Evolutionary conservation across 2,329 filamentous ascomycete species (phyloP).

Genomic region (Penicillium sp.): DNA sequence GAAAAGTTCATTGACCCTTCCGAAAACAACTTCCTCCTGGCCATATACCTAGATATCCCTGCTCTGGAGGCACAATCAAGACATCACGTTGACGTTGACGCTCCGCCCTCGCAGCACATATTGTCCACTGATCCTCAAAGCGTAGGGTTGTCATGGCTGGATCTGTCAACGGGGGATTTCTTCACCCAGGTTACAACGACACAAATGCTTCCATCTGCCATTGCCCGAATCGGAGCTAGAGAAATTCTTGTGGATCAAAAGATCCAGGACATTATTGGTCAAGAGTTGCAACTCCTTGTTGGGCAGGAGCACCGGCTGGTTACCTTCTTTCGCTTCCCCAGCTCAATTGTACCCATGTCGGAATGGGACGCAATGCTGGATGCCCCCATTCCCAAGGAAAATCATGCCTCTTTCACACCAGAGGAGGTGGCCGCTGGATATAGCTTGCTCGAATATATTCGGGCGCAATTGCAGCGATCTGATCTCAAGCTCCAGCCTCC

Average conservation of each 20-base stretch:
- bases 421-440: slow-evolving; percentile 72
- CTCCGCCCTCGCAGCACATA: slow-evolving; percentile 26
- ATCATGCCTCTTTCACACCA: slow-evolving; percentile 54
- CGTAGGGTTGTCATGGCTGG: slow-evolving; percentile 85
- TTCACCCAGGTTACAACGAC: slow-evolving; percentile 73
- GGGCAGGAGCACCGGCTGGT: slow-evolving; percentile 70
- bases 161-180: slow-evolving; percentile 92
- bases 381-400: slow-evolving; percentile 56
- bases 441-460: slow-evolving; percentile 78
- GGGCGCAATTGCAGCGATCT: slow-evolving; percentile 68
- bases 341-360: slow-evolving; percentile 47
- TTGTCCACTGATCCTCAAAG: slow-evolving; percentile 36
- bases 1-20: slow-evolving; percentile 96
- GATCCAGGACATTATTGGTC: slow-evolving; percentile 53
- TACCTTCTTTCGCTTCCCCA: slow-evolving; percentile 58
- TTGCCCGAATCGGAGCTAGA: slow-evolving; percentile 75
- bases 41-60: slow-evolving; percentile 57
- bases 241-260: slow-evolving; percentile 75
- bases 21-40: slow-evolving; percentile 86
- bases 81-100: slow-evolving; percentile 18
- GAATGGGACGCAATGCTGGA: slow-evolving; percentile 77
- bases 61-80: slow-evolving; percentile 19
- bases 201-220: slow-evolving; percentile 66
- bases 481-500: slow-evolving; percentile 81
- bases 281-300: slow-evolving; percentile 62